These are phyloP conservation scores for Paramyrothecium sp. DNA, from an alignment of 2,329 filamentous ascomycete species.

Conservation along the genomic window DNA sequence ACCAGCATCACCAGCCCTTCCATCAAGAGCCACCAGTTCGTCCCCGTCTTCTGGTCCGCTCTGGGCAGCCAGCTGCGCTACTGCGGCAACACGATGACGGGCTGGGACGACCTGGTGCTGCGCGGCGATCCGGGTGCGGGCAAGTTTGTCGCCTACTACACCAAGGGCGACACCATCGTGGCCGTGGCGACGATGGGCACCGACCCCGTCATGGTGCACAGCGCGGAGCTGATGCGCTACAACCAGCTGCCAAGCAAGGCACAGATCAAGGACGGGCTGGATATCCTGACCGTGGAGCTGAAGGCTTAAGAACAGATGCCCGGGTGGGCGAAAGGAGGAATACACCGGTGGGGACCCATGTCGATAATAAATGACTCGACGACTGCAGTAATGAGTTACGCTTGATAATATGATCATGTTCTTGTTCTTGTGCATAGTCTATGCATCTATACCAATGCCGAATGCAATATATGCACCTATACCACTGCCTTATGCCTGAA, in stretches of 20 bases:
- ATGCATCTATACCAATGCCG: too few species aligned
- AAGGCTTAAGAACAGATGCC: background rate
- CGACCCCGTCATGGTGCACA: slow-evolving; percentile 83
- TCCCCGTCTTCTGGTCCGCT: slow-evolving; percentile 96
- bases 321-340: background rate
- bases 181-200: slow-evolving; percentile 88
- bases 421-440: too few species aligned
- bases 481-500: background rate
- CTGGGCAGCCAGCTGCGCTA: slow-evolving; percentile 87
- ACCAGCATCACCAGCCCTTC: slow-evolving; percentile 69
- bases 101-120: slow-evolving; percentile 84
- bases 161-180: slow-evolving; percentile 80
- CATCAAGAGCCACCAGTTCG: slow-evolving; percentile 67
- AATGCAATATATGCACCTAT: too few species aligned
- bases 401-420: too few species aligned
- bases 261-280: slow-evolving; percentile 64
- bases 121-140: slow-evolving; percentile 73
- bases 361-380: background rate
- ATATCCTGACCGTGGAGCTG: slow-evolving; percentile 43
- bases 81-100: slow-evolving; percentile 79
- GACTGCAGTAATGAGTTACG: too few species aligned
- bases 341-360: background rate
- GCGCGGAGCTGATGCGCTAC: slow-evolving; percentile 79
- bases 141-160: slow-evolving; percentile 89
- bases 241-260: slow-evolving; percentile 81